Evolutionary conservation across 164 flowering plant species (phyloP), one percentile per base, ranked within the genome.

Genomic region (Vitis riparia): DNA sequence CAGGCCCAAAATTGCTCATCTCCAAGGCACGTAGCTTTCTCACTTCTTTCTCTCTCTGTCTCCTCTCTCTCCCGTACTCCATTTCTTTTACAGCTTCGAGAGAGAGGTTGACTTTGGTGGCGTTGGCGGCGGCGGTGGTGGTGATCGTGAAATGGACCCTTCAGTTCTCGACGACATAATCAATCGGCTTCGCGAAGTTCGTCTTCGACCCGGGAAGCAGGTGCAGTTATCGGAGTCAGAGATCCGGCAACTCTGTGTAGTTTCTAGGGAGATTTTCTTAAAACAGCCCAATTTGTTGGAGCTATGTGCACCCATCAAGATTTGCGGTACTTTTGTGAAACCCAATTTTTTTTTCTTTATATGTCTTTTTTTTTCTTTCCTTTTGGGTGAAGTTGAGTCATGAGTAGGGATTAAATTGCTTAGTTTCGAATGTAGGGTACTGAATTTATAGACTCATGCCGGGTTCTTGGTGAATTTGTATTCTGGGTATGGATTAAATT

Each of bases 221-320:
- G 94, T 91, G 11, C 94, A 87, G 83, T 76, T 91, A 6, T 82
- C 88, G 11, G 97, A 91, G 75, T 52, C 82, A n/a, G 97, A 91
- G 88, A 86, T 89, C 86, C 78, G 81, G 32, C 92, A 87, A 57
- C 88, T 91, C 9, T 91, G 92, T 63, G 44, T 62, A 0, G 83
- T 55, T 37, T 85, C 97, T 55, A 87, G 73, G 65, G 91, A 87
- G 37, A 83, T 91, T 69, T 91, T 91, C 81, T 68, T 86, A 79
- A 78, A 76, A 13, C 94, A 91, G 76, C 91, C 97, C 51, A 83
- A 81, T 82, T 73, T 91, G 64, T 73, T 91, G 72, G 91, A 91
- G 70, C 92, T 91, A 47, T 89, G 88, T 76, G 93, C 97, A 9
- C 94, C 97, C 76, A 89, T 91, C 73, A 91, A 88, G 80, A 89